Evolutionary conservation across 192 early-diverging fungal species (phyloP).

Genomic region (Umbelopsis sp.): DNA sequence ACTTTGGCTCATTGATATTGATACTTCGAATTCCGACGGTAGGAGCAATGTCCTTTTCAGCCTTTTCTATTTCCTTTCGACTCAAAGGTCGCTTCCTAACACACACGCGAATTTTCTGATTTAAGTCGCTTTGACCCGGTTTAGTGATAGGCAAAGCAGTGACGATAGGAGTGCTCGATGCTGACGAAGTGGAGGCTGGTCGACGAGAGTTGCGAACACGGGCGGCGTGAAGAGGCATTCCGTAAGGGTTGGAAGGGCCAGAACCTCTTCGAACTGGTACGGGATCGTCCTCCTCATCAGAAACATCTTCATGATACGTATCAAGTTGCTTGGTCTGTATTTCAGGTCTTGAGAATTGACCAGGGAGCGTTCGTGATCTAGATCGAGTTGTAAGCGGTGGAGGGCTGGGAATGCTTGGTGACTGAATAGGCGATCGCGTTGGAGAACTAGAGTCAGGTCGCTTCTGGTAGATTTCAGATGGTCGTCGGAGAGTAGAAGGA

Average conservation of each 20-base stretch:
- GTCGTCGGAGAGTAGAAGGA: neutral
- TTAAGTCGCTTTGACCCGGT: slow-evolving; percentile 52
- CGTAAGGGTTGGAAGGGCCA: slow-evolving; percentile 71
- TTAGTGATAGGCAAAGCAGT: neutral
- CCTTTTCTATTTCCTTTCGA: slow-evolving; percentile 78
- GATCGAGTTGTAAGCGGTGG: slow-evolving; percentile 20
- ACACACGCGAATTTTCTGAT: slow-evolving; percentile 93
- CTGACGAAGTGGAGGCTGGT: slow-evolving; percentile 6
- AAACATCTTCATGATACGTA: slow-evolving; percentile 22
- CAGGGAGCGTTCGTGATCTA: slow-evolving; percentile 29
- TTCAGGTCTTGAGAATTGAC: slow-evolving; percentile 26
- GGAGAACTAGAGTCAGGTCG: neutral
- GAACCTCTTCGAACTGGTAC: slow-evolving; percentile 28
- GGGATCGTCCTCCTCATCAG: slow-evolving; percentile 19
- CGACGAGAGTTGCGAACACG: slow-evolving; percentile 14
- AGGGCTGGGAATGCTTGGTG: slow-evolving; percentile 24
- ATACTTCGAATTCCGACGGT: slow-evolving; percentile 69
- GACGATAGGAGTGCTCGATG: slow-evolving; percentile 7
- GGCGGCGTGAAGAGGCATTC: slow-evolving; percentile 51
- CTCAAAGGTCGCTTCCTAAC: slow-evolving; percentile 94
- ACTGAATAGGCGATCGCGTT: slow-evolving; percentile 44
- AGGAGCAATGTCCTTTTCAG: slow-evolving; percentile 85
- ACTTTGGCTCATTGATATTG: slow-evolving; percentile 94
- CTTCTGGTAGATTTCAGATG: neutral
- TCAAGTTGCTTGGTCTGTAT: neutral